Base-by-base conservation (phyloP, 2,329 filamentous ascomycete species). In the Colletotrichum filicis region DNA sequence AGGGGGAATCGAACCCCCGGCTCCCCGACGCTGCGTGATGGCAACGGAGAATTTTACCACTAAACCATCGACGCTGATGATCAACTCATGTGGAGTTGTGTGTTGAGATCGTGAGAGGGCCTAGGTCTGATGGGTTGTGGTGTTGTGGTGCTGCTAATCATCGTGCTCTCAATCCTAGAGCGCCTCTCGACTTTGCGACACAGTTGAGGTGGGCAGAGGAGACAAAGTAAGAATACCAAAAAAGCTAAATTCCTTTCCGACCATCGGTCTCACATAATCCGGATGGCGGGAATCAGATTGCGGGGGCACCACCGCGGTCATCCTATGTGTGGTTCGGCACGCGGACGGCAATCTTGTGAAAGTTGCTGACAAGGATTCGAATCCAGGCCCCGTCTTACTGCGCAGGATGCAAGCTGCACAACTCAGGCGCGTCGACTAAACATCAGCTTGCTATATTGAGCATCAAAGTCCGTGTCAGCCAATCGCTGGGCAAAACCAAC, bases 31-130 rank as follows among this genome's bases (percentile, higher is more conserved):
- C 66, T 72, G 66, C 53, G 30, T 5, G 26, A 49, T 72, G 69
- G 69, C 69, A 72, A 72, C 69, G 66, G 69, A 69, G 69, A 72
- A 72, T 72, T 72, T 69, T 72, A 72, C 66, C 59, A 72, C 69
- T 72, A 72, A 72, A 72, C 69, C 69, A 72, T 72, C 69, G 69
- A 66, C 68, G 68, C 68, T 35, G 30, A 42, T n/a, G 5, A 49
- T 16, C 5, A n/a, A 22, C 3, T 28, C 5, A 1, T 19, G 53
- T 69, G 65, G 42, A 30, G 0, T 9, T 55, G 37, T 2, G 1
- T 0, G 0, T 1, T 0, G 0, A 0, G 9, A 5, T 2, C 7
- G 0, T 26, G 7, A 2, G 5, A 32, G 5, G 0, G 1, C 2
- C 11, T 67, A 55, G 6, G 14, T 56, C 2, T 2, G 8, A 6